Evolutionary conservation across 768 basidiomycete species (phyloP).

Genomic region (Lentinula raphanica): DNA sequence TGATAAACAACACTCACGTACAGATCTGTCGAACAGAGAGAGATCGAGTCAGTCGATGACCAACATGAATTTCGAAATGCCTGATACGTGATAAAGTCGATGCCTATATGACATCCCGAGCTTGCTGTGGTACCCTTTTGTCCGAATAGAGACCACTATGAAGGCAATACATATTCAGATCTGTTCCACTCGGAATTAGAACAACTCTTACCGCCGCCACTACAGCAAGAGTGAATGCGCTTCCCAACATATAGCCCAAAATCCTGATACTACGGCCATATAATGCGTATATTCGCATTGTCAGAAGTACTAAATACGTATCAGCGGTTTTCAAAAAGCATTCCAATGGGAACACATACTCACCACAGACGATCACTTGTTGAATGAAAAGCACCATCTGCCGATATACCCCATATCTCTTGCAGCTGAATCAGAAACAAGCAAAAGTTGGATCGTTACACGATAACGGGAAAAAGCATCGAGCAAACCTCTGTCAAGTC

Average conservation of each 20-base stretch:
- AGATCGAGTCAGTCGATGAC: neutral
- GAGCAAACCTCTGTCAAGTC: neutral
- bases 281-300: constrained; percentile 45
- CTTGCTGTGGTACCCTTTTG: constrained; percentile 24
- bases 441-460: neutral
- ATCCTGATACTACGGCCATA: constrained; percentile 37
- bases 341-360: constrained; percentile 13
- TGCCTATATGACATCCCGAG: constrained; percentile 31
- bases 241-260: constrained; percentile 28
- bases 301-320: constrained; percentile 35
- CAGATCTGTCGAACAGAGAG: neutral
- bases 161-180: neutral
- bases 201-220: constrained; percentile 31
- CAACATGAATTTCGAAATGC: no score
- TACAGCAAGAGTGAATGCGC: constrained; percentile 23
- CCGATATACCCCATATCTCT: constrained; percentile 17
- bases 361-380: constrained; percentile 27
- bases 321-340: no score
- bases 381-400: constrained; percentile 25
- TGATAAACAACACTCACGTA: neutral
- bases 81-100: constrained; percentile 10
- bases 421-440: constrained; percentile 19
- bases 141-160: constrained; percentile 40
- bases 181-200: neutral
- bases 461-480: neutral